Evolutionary conservation across 2,329 filamentous ascomycete species (phyloP), one percentile per base, ranked within the genome.

Genomic region (Orbilia brochopaga): DNA sequence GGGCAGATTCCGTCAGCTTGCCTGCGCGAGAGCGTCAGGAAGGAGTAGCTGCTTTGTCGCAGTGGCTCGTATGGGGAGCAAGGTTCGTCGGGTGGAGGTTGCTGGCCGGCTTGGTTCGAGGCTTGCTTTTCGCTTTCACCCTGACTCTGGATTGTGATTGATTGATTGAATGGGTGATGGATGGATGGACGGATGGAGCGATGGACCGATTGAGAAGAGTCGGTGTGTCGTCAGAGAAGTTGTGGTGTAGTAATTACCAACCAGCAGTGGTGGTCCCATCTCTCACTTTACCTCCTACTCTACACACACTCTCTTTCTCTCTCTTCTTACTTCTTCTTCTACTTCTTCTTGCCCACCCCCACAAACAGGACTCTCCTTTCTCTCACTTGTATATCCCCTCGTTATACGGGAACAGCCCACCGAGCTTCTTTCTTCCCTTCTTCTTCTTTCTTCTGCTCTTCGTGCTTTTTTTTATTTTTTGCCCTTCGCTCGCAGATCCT

Each of bases 321-420:
- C 72, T 72, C 60, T 61, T 24, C 53, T 56, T 52, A 53, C 64
- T 54, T 64, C 59, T 72, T 50, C 58, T 72, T 62, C 59, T 54
- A 52, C 54, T 65, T 42, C 56, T 44, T 56, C 50, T 69, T 32
- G n/a, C n/a, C n/a, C n/a, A n/a, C n/a, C n/a, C 27, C 27, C 27
- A 4, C 27, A 3, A 4, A 8, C 27, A 32, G 27, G 27, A 35
- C 55, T 40, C 53, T 58, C 60, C 50, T 73, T 69, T 69, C 59
- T n/a, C n/a, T n/a, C n/a, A n/a, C 58, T 63, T 54, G 27, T 48
- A n/a, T 66, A 66, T 63, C 62, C 66, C 56, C 62, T 67, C 44
- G 70, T 61, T 72, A 58, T 55, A 72, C 67, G 54, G 67, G 67
- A n/a, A 60, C 63, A 65, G 52, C 59, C 56, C 27, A 58, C 42